These are phyloP conservation scores for Magnolia kwangsiensis DNA, from an alignment of 164 flowering plant species.

Conservation along the genomic window DNA sequence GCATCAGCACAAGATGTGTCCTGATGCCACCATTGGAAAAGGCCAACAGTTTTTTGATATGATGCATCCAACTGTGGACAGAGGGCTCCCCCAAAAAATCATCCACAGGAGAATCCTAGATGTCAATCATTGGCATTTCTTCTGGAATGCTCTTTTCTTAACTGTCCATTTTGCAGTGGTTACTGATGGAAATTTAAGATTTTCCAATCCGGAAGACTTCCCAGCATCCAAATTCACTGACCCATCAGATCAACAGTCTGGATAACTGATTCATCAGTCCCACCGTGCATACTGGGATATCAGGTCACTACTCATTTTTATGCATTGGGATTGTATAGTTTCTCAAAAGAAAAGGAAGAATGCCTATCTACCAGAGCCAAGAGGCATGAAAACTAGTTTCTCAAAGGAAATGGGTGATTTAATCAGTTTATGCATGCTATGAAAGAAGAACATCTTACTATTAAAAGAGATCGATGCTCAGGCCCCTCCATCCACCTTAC, in stretches of 20 bases:
- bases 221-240: no score
- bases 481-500: slow-evolving; percentile 48
- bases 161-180: no score
- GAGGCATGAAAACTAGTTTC: not conserved
- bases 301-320: not conserved
- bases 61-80: no score
- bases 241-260: no score
- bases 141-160: no score
- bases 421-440: not conserved
- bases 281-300: not conserved
- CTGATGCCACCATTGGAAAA: no score
- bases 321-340: not conserved
- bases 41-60: no score
- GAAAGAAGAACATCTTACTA: slow-evolving; percentile 13
- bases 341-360: not conserved
- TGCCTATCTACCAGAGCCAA: not conserved
- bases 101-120: no score
- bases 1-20: no score
- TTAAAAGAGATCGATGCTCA: slow-evolving; percentile 17
- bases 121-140: no score
- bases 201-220: not conserved
- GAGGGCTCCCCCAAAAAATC: no score
- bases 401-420: slow-evolving; percentile 4
- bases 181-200: not conserved
- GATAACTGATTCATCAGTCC: no score